A percentile compares a stretch with the other conserved stretches of the same genome.
Evolutionary conservation across 345 rosid genomes (phyloP).

Genomic region (Noccaea bulbosa): DNA sequence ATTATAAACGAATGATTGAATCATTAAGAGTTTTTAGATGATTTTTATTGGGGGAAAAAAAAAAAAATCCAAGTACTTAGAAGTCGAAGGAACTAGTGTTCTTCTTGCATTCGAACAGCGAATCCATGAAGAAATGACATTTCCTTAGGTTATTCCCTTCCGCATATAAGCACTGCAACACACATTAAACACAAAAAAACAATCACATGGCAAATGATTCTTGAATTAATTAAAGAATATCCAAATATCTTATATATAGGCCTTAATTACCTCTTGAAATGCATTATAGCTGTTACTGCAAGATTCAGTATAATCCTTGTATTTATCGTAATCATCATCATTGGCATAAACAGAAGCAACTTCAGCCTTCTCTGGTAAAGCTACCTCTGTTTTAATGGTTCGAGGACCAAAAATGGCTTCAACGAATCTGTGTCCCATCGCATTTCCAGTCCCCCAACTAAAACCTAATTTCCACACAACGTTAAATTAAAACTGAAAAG

Average conservation of each 20-base stretch:
- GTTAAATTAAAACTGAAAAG: not conserved
- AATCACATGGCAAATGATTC: conserved; percentile 2
- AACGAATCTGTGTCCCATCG: conserved; percentile 22
- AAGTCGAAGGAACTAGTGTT: conserved; percentile 22
- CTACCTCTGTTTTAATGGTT: conserved; percentile 19
- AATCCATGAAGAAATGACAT: conserved; percentile 29
- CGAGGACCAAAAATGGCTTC: conserved; percentile 32
- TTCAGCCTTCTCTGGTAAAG: conserved; percentile 14
- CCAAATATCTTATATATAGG: not conserved
- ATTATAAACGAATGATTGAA: not conserved
- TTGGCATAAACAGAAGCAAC: conserved; percentile 23
- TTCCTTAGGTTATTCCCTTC: conserved; percentile 31
- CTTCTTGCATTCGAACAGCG: conserved; percentile 19
- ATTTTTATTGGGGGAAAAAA: not conserved
- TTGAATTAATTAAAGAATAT: not conserved
- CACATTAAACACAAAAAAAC: not conserved
- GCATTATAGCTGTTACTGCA: conserved; percentile 20
- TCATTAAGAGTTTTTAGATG: not conserved
- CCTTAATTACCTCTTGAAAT: conserved; percentile 29
- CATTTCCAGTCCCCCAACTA: conserved; percentile 5
- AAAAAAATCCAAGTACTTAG: not conserved
- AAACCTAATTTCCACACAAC: conserved; percentile 8
- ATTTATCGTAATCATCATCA: conserved; percentile 28
- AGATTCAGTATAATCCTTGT: conserved; percentile 9
- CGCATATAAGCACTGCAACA: conserved; percentile 22